phyloP scores from a whole-genome alignment of 176 grass and related monocot species.

The Urochloa ruziziensis region DNA sequence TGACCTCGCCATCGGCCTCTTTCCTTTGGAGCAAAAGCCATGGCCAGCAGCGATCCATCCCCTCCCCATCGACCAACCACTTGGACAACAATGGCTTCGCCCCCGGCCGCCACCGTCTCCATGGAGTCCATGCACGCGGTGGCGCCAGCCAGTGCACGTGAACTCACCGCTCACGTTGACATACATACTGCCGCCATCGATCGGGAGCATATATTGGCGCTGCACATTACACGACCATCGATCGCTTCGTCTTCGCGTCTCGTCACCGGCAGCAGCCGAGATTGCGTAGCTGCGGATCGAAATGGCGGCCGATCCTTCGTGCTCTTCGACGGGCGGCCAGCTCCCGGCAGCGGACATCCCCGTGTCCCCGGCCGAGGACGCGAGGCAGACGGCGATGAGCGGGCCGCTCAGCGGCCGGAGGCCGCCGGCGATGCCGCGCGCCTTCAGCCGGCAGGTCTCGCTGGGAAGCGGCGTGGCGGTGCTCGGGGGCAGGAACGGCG shows the following conservation, averaged over 20 bases:
- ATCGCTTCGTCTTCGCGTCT: background rate
- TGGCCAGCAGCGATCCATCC: conserved; percentile 36
- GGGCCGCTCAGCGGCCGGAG: conserved; percentile 50
- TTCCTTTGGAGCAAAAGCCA: conserved; percentile 40
- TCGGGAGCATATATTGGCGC: conserved; percentile 20
- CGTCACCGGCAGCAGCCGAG: background rate
- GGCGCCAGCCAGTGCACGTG: conserved; percentile 32
- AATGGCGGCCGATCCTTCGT: conserved; percentile 52
- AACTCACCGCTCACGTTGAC: conserved; percentile 36
- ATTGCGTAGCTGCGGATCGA: background rate
- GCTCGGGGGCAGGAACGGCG: conserved; percentile 62
- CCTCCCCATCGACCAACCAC: conserved; percentile 50
- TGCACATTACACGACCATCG: background rate
- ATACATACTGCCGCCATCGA: background rate
- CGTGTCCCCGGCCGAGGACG: conserved; percentile 20
- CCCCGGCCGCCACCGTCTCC: background rate
- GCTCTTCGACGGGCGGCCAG: conserved; percentile 29
- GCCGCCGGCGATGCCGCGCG: conserved; percentile 33
- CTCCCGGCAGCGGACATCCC: conserved; percentile 56
- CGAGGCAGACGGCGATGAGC: conserved; percentile 41
- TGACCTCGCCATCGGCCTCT: conserved; percentile 48
- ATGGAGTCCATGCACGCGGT: conserved; percentile 2
- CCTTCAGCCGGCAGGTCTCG: conserved; percentile 78
- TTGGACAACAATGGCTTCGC: conserved; percentile 36
- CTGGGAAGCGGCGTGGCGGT: conserved; percentile 76